Percentiles rank a stretch among this genome's conserved stretches.
Conservation (phyloP, 768 basidiomycete genomes). For the Fomitopsis serialis region DNA sequence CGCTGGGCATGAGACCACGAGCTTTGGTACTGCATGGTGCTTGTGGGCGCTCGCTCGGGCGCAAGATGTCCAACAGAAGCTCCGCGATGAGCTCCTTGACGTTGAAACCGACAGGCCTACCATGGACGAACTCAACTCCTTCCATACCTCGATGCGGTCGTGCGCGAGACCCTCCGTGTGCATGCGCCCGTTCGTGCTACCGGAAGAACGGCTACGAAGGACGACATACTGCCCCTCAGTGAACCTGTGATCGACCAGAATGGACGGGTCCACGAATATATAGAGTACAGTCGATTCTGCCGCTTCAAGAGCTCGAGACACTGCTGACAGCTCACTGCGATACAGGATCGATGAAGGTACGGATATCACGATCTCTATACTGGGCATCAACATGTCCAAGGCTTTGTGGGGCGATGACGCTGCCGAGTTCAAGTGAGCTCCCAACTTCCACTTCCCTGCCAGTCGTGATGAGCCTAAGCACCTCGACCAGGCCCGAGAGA, state of each 20-base stretch:
- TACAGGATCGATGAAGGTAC: conserved; percentile 16
- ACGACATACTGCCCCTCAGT: conserved; percentile 48
- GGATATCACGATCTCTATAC: conserved; percentile 41
- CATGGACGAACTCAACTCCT: conserved; percentile 65
- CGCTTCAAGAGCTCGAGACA: too few species aligned
- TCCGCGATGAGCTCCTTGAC: conserved; percentile 52
- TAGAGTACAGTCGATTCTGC: too few species aligned
- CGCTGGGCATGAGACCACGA: conserved; percentile 27
- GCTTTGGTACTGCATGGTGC: conserved; percentile 23
- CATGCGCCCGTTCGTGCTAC: conserved; percentile 45
- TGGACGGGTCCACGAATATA: conserved; percentile 8
- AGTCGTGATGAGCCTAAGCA: too few species aligned
- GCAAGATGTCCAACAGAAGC: conserved; percentile 61
- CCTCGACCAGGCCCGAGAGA: conserved; percentile 67
- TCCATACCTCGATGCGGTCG: conserved; percentile 59
- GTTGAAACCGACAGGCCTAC: conserved; percentile 44
- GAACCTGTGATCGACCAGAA: conserved; percentile 19
- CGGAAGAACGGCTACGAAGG: conserved; percentile 39
- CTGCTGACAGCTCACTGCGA: background rate
- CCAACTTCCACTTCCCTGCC: too few species aligned
- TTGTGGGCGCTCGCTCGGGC: conserved; percentile 28
- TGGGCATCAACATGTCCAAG: conserved; percentile 45
- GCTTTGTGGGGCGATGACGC: conserved; percentile 62
- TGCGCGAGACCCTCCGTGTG: conserved; percentile 53
- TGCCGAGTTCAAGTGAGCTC: conserved; percentile 54